phyloP scores from a whole-genome alignment of 2,329 filamentous ascomycete genomes.

The Thelonectria discophora region DNA sequence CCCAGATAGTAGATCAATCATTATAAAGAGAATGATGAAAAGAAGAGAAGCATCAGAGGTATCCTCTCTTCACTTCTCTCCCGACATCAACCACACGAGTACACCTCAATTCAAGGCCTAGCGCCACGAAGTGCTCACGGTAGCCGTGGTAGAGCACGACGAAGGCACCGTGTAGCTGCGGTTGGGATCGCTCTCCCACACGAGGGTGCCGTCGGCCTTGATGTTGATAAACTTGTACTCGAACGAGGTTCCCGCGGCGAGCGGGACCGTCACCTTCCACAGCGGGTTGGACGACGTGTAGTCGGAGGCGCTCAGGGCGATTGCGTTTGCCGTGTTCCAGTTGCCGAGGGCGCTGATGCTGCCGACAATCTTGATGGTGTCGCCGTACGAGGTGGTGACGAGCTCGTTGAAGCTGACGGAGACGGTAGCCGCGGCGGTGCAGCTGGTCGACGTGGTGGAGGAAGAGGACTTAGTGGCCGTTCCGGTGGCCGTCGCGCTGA shows the following conservation, averaged over 20 bases:
- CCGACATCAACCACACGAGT: background rate
- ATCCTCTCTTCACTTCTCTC: background rate
- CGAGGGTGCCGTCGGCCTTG: constrained; percentile 60
- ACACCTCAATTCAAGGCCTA: background rate
- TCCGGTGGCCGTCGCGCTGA: constrained; percentile 40
- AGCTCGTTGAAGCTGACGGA: constrained; percentile 70
- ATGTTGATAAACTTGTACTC: constrained; percentile 76
- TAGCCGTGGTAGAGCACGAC: constrained; percentile 42
- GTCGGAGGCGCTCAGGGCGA: constrained; percentile 64
- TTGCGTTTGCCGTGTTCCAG: constrained; percentile 66
- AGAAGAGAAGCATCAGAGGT: background rate
- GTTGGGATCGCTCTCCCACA: constrained; percentile 72
- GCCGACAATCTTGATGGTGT: constrained; percentile 73
- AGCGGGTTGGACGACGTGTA: constrained; percentile 69
- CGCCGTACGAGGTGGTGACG: constrained; percentile 66
- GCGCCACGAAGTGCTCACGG: constrained; percentile 9
- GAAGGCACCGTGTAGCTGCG: constrained; percentile 48
- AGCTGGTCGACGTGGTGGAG: constrained; percentile 46
- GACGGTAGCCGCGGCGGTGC: constrained; percentile 55
- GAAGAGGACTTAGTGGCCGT: constrained; percentile 38
- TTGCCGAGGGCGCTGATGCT: constrained; percentile 66
- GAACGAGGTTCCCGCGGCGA: constrained; percentile 65
- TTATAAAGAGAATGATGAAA: background rate
- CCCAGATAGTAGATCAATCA: background rate
- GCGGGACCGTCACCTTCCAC: constrained; percentile 66